Percentiles rank a stretch among this genome's conserved stretches.
Evolutionary conservation across 768 basidiomycete species (phyloP).

Genomic region (Lactarius pseudohatsudake): DNA sequence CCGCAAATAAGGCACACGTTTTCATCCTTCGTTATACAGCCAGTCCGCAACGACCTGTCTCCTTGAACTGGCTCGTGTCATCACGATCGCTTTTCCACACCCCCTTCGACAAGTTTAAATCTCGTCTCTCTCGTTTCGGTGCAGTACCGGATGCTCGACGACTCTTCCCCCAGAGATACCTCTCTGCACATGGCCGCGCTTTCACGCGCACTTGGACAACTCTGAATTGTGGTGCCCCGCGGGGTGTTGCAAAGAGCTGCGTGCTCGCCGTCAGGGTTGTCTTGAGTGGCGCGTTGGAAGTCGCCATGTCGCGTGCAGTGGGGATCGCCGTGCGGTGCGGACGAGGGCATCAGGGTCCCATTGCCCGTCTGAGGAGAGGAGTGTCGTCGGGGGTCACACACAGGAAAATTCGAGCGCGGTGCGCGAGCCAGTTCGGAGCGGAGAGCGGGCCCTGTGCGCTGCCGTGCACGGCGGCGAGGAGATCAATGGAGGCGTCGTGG

Average conservation of each 20-base stretch:
- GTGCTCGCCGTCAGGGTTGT: constrained; percentile 23
- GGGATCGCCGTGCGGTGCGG: constrained; percentile 8
- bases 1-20: constrained; percentile 1
- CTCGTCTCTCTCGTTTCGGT: background rate
- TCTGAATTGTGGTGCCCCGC: constrained; percentile 16
- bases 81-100: constrained; percentile 14
- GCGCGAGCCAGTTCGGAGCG: constrained; percentile 14
- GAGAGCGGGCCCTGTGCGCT: constrained; percentile 24
- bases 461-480: constrained; percentile 9
- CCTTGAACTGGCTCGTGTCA: constrained; percentile 18
- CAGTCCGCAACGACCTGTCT: constrained; percentile 21
- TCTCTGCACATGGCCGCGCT: constrained; percentile 17
- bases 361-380: constrained; percentile 4
- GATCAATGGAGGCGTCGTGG: constrained; percentile 5
- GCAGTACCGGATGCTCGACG: constrained; percentile 3
- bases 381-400: constrained; percentile 11
- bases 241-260: constrained; percentile 28
- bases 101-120: constrained; percentile 4
- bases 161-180: constrained; percentile 2
- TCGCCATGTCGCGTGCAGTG: constrained; percentile 20
- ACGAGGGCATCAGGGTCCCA: constrained; percentile 10
- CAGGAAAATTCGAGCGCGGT: constrained; percentile 10
- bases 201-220: constrained; percentile 1
- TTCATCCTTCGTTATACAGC: constrained; percentile 8
- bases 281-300: constrained; percentile 12